Conservation (phyloP, 2,329 filamentous ascomycete species). For the Trichoderma asperellum region DNA sequence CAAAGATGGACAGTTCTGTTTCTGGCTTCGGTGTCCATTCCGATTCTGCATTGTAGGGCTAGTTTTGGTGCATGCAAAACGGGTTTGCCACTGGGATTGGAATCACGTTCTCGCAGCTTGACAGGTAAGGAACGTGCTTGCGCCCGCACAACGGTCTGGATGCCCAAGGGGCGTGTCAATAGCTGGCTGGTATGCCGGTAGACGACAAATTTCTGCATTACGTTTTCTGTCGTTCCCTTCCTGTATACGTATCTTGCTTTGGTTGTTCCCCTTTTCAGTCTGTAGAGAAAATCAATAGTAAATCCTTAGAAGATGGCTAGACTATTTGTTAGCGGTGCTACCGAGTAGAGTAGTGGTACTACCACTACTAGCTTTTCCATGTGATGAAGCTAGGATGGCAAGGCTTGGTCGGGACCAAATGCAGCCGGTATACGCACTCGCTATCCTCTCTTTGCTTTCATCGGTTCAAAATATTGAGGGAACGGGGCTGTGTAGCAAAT, state of each 20-base stretch:
- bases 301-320: neutral
- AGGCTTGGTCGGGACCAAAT: neutral
- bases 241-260: neutral
- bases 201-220: conserved; percentile 1
- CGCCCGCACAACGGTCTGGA: conserved; percentile 30
- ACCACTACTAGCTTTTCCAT: neutral
- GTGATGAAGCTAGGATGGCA: conserved; percentile 5
- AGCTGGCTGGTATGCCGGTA: conserved; percentile 36
- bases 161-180: conserved; percentile 26
- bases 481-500: neutral
- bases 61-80: neutral
- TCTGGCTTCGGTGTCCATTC: conserved; percentile 20
- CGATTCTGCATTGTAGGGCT: conserved; percentile 11
- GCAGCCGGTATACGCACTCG: neutral
- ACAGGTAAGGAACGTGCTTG: conserved; percentile 33
- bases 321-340: neutral
- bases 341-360: too few relatives aligned
- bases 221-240: neutral
- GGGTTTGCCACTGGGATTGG: conserved; percentile 10
- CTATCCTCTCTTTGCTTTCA: neutral
- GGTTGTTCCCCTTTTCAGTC: neutral
- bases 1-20: neutral
- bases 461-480: neutral
- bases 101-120: conserved; percentile 11
- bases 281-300: conserved; percentile 2